These are phyloP conservation scores for Jasminum sambac DNA, from an alignment of 257 asterid genomes.

Conservation along the genomic window DNA sequence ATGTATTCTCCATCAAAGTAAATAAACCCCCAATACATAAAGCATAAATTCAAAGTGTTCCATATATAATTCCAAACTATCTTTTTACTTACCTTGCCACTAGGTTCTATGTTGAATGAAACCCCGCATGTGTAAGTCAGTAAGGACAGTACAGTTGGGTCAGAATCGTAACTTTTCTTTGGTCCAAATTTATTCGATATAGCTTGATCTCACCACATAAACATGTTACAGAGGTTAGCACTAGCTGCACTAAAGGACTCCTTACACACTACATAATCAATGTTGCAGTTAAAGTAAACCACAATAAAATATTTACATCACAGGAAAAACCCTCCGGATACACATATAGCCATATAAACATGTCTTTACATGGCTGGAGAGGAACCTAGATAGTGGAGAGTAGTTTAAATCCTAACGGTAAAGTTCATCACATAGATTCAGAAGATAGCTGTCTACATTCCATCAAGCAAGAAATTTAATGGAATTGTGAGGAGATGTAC, in stretches of 20 bases:
- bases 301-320: background rate
- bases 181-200: background rate
- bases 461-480: conserved; percentile 23
- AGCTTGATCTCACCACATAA: background rate
- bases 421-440: background rate
- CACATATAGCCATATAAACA: background rate
- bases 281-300: background rate
- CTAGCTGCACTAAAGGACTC: background rate
- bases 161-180: background rate
- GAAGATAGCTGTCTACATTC: background rate
- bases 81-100: background rate
- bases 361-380: background rate
- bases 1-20: background rate
- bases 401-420: background rate
- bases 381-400: background rate
- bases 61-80: background rate
- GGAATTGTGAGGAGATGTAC: conserved; percentile 34
- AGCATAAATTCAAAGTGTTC: background rate
- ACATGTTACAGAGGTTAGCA: background rate
- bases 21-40: background rate
- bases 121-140: background rate
- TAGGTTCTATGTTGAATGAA: background rate
- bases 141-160: background rate
- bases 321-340: background rate
- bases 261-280: background rate